Base-by-base conservation (phyloP, 495 filamentous ascomycete species). In the Penicillium flavigenum region DNA sequence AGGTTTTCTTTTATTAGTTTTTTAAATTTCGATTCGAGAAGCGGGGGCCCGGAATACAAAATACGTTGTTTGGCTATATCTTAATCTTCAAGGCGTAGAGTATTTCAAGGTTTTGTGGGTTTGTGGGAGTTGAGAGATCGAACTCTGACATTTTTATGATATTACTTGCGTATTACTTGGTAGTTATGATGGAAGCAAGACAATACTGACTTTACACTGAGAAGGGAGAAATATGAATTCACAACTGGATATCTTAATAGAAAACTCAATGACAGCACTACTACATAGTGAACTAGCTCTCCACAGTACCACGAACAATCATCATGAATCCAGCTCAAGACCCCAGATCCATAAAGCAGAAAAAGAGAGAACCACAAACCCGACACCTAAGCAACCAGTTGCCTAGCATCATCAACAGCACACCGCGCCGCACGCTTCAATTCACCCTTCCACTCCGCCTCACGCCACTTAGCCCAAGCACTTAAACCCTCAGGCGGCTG, bases 381-480 rank as follows among this genome's bases (percentile, higher is more conserved):
- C 12, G 54, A 26, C 5, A 50, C 11, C 16, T 68, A 76, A 36
- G 69, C 63, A 52, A 76, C 72, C 46, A 80, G 60, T 50, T 69
- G 64, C 52, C 70, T 73, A 52, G 76, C 73, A 72, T 79, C 78
- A 51, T 78, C 78, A 58, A 79, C 92, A 11, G 84, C 92, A 57
- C 83, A 82, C 66, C 91, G 77, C 2, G 89, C 89, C 64, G 92
- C 87, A 76, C 86, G 88, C 78, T 97, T 98, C 72, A 98, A 71
- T 60, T 91, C 81, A 32, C 78, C 79, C 65, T 77, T 79, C 75
- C 74, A 76, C 64, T 91, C 81, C 43, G 80, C 80, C 64, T 96
- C 92, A 8, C 88, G 87, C 71, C 74, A 79, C 61, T 66, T 75
- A 62, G 86, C 86, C 89, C 89, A 95, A 20, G 81, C 82, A 71